These are phyloP conservation scores for Epicoccum sorghinum DNA, from an alignment of 2,329 filamentous ascomycete species.

Conservation along the genomic window DNA sequence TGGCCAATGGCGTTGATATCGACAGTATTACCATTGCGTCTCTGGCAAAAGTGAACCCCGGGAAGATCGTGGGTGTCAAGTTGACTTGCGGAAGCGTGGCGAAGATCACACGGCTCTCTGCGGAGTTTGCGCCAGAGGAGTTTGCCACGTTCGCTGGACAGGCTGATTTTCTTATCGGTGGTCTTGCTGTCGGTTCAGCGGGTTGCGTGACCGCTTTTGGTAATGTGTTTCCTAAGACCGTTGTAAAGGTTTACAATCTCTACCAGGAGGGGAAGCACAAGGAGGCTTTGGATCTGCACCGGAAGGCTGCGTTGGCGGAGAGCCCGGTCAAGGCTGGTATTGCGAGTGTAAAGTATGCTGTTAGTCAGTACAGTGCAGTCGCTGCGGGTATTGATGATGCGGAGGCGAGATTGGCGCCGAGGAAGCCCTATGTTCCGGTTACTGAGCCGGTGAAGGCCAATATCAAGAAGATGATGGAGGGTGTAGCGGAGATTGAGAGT, in stretches of 20 bases:
- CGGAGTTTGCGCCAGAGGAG: slow-evolving; percentile 55
- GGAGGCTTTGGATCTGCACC: slow-evolving; percentile 67
- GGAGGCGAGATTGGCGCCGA: slow-evolving; percentile 36
- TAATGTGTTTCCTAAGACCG: slow-evolving; percentile 63
- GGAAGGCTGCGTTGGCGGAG: slow-evolving; percentile 68
- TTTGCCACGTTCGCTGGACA: slow-evolving; percentile 77
- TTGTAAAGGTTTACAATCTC: slow-evolving; percentile 65
- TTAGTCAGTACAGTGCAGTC: slow-evolving; percentile 66
- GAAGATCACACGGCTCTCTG: slow-evolving; percentile 69
- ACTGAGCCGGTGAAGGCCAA: slow-evolving; percentile 31
- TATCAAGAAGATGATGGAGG: slow-evolving; percentile 32
- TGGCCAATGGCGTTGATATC: slow-evolving; percentile 70
- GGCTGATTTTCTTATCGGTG: slow-evolving; percentile 70
- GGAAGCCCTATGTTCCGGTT: slow-evolving; percentile 38
- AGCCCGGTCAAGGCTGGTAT: slow-evolving; percentile 70
- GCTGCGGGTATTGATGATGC: slow-evolving; percentile 55
- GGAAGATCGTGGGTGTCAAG: slow-evolving; percentile 73
- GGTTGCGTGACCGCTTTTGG: slow-evolving; percentile 65
- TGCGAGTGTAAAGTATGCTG: slow-evolving; percentile 71
- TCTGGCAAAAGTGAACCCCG: slow-evolving; percentile 59
- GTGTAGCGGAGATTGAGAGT: slow-evolving; percentile 36
- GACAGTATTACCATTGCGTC: slow-evolving; percentile 68
- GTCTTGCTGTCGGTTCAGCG: slow-evolving; percentile 58
- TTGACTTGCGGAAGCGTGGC: slow-evolving; percentile 76
- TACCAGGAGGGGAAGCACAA: slow-evolving; percentile 62